These are phyloP conservation scores for Nematodospora anomalae DNA, from an alignment of 1,139 yeast species.

Conservation along the genomic window DNA sequence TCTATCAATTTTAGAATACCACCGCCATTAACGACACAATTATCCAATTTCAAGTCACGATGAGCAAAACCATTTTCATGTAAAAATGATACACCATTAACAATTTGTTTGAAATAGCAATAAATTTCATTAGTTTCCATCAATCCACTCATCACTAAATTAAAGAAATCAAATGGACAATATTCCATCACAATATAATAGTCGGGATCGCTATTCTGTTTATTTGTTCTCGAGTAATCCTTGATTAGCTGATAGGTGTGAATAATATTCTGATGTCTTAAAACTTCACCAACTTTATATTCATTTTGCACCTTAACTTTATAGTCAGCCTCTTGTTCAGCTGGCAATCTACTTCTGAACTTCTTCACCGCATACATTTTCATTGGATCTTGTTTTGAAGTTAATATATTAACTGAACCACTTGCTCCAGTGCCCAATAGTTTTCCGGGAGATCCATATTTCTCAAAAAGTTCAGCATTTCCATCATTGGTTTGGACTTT, in stretches of 20 bases:
- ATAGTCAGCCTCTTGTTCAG: slow-evolving; percentile 57
- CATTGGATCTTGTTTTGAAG: slow-evolving; percentile 43
- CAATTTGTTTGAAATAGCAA: slow-evolving; percentile 70
- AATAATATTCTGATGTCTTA: slow-evolving; percentile 63
- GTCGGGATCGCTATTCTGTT: slow-evolving; percentile 39
- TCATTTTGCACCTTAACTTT: slow-evolving; percentile 65
- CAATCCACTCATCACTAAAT: slow-evolving; percentile 71
- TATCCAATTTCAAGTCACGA: slow-evolving; percentile 73
- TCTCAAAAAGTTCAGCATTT: slow-evolving; percentile 31
- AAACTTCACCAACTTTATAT: slow-evolving; percentile 60
- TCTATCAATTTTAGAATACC: slow-evolving; percentile 73
- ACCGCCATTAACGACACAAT: slow-evolving; percentile 63
- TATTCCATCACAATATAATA: slow-evolving; percentile 74
- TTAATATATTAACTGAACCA: slow-evolving; percentile 66
- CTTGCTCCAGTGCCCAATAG: slow-evolving; percentile 75
- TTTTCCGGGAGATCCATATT: slow-evolving; percentile 60
- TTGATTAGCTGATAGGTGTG: slow-evolving; percentile 63
- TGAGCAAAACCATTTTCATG: slow-evolving; percentile 74
- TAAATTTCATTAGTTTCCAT: slow-evolving; percentile 58
- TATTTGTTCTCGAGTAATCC: slow-evolving; percentile 16
- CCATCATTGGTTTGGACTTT: slow-evolving; percentile 5
- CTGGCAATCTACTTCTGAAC: slow-evolving; percentile 53
- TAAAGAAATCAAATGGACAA: slow-evolving; percentile 72
- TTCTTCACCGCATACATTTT: slow-evolving; percentile 68
- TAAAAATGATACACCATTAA: slow-evolving; percentile 58